phyloP scores from a whole-genome alignment of 2,329 filamentous ascomycete genomes.

The Alternaria longipes region DNA sequence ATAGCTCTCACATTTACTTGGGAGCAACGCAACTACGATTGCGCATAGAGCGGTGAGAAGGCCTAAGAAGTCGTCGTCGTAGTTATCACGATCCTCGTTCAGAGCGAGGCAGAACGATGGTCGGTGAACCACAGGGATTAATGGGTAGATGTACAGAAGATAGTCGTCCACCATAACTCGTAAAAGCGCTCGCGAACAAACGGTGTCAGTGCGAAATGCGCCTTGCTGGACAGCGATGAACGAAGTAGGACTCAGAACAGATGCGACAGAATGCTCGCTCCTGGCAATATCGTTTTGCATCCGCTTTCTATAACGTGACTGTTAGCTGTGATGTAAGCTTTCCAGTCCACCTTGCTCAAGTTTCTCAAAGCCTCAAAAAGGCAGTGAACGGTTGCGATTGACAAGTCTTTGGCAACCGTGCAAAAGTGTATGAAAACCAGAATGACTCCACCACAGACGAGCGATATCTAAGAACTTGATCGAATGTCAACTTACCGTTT shows the following conservation, averaged over 20 bases:
- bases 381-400: too few relatives aligned
- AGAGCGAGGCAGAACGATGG: constrained; percentile 3
- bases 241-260: too few relatives aligned
- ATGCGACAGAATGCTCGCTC: too few relatives aligned
- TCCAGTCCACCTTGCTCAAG: too few relatives aligned
- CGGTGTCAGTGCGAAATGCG: background rate
- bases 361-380: too few relatives aligned
- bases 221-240: background rate
- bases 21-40: background rate
- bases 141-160: constrained; percentile 1
- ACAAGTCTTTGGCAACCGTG: too few relatives aligned
- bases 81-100: background rate
- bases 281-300: too few relatives aligned
- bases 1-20: too few relatives aligned
- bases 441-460: too few relatives aligned
- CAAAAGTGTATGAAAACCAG: too few relatives aligned
- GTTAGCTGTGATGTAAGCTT: too few relatives aligned
- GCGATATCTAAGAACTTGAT: background rate
- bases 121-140: constrained; percentile 7
- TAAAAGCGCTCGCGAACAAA: background rate
- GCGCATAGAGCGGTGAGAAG: background rate
- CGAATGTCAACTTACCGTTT: background rate
- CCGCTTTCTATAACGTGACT: too few relatives aligned
- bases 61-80: background rate
- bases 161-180: background rate